Evolutionary conservation across 306 rosid genomes (phyloP).

Genomic region (Lagenaria siceraria): DNA sequence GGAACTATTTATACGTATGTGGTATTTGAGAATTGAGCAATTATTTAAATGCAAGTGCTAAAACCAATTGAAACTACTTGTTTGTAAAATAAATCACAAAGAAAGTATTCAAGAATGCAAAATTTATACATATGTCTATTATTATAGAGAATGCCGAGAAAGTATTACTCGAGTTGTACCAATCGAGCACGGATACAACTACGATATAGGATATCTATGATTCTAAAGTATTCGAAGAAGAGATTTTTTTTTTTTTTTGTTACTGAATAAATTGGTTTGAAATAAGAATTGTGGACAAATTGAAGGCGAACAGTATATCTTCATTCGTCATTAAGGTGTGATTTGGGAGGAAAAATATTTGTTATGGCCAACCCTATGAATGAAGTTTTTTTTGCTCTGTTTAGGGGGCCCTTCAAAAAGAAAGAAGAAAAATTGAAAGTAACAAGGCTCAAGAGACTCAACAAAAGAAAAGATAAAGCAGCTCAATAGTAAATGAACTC

Average conservation of each 20-base stretch:
- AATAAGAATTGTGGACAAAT: neutral
- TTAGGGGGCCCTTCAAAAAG: neutral
- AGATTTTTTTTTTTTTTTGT: too few species aligned
- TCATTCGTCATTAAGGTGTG: neutral
- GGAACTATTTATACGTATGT: too few species aligned
- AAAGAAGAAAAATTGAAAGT: neutral
- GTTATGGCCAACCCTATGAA: neutral
- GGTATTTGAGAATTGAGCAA: too few species aligned
- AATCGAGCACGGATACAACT: neutral
- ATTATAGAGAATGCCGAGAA: too few species aligned
- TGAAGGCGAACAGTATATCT: neutral
- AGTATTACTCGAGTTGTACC: neutral
- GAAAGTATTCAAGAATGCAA: too few species aligned
- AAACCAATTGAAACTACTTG: too few species aligned
- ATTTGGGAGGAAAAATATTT: too few species aligned
- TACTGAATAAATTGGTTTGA: neutral
- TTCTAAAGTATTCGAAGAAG: too few species aligned
- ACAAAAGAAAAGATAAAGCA: neutral
- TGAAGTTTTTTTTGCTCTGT: neutral
- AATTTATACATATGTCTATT: too few species aligned
- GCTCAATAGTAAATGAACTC: neutral
- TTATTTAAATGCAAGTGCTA: too few species aligned
- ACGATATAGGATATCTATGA: too few species aligned
- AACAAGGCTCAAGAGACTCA: neutral
- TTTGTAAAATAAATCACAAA: too few species aligned